Evolutionary conservation across 352 stramenopile species (phyloP).

Genomic region (Globisporangium nagaii): DNA sequence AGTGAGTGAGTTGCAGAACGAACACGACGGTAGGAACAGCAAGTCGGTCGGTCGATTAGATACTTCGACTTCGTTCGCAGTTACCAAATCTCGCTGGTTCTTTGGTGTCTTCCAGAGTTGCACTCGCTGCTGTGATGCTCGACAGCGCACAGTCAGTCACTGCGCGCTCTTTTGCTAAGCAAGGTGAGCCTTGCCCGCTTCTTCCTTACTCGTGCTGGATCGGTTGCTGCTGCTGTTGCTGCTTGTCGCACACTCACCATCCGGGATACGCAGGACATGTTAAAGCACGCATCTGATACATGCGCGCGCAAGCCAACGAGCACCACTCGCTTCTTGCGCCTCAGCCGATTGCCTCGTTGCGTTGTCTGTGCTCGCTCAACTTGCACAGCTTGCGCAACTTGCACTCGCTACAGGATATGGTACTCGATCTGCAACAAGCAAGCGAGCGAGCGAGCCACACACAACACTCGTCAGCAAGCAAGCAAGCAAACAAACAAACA

Average conservation of each 20-base stretch:
- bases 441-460: background rate
- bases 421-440: slow-evolving; percentile 44
- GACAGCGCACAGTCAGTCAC: too few species aligned
- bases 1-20: background rate
- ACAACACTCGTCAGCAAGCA: background rate
- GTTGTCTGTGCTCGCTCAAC: too few species aligned
- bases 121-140: background rate
- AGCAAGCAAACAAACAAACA: background rate
- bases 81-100: background rate
- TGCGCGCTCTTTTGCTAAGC: background rate
- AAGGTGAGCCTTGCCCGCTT: too few species aligned
- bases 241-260: background rate
- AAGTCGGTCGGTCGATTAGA: background rate
- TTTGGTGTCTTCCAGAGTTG: too few species aligned
- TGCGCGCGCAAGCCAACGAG: too few species aligned
- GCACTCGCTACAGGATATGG: slow-evolving; percentile 48
- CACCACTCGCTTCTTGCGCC: too few species aligned
- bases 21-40: background rate
- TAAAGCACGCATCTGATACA: background rate
- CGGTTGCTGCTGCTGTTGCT: background rate
- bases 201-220: too few species aligned
- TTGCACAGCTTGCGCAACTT: background rate
- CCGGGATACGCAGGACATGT: too few species aligned
- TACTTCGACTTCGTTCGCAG: background rate
- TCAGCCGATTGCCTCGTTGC: background rate